Evolutionary conservation across 257 asterid species (phyloP).

Genomic region (Fraxinus anomala): DNA sequence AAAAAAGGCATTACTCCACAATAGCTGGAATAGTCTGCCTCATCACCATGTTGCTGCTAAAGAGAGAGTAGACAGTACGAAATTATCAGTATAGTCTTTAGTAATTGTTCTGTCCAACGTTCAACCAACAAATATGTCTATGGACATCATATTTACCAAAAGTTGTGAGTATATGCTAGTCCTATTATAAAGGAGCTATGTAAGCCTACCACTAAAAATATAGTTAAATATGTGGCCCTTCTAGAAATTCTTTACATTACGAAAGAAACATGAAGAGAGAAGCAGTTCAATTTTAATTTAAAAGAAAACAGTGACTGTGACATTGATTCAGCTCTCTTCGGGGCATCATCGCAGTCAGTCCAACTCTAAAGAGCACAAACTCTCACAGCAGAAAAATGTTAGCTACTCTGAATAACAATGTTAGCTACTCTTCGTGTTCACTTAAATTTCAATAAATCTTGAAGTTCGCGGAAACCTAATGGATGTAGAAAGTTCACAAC

Average conservation of each 20-base stretch:
- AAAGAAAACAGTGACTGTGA: background rate
- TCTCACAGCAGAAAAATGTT: background rate
- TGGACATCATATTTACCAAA: background rate
- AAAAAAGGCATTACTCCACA: background rate
- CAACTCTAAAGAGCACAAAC: background rate
- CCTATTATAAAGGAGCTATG: background rate
- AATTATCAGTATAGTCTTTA: background rate
- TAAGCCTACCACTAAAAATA: background rate
- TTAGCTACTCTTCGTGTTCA: background rate
- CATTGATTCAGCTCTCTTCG: background rate
- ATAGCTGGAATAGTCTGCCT: conserved; percentile 10
- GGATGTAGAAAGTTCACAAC: background rate
- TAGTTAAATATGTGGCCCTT: background rate
- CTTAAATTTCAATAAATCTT: background rate
- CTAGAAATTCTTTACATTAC: background rate
- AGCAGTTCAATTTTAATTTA: background rate
- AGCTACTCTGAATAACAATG: too few species aligned
- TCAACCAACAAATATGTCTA: background rate
- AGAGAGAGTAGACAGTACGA: conserved; percentile 14
- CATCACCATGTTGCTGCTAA: conserved; percentile 20
- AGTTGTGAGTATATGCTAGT: background rate
- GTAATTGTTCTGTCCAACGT: background rate
- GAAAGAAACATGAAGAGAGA: background rate
- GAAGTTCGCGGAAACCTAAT: background rate
- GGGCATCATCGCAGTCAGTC: background rate